A percentile compares a stretch with the other conserved stretches of the same genome.
Conservation (phyloP, 768 basidiomycete genomes). For the Amanita pseudoporphyria region DNA sequence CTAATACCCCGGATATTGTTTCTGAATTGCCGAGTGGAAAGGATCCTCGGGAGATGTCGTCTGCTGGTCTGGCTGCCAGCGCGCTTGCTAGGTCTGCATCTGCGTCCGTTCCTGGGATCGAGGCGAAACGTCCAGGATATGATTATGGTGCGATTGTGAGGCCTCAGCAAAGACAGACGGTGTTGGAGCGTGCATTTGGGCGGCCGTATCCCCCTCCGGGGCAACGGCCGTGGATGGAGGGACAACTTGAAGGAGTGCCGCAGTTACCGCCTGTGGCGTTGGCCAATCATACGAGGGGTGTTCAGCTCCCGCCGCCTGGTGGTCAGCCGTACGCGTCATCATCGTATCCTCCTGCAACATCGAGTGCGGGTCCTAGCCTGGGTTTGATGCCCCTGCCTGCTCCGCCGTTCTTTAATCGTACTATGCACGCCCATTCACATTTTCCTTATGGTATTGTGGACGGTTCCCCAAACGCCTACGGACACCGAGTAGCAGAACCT, state of each 20-base stretch:
- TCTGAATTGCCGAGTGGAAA: not conserved
- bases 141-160: constrained; percentile 3
- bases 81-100: not conserved
- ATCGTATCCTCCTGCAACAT: too few relatives aligned
- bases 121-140: not conserved
- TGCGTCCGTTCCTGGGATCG: not conserved
- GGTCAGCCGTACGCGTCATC: not conserved
- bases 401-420: too few relatives aligned
- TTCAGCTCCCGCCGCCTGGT: not conserved
- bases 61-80: not conserved
- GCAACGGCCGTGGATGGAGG: not conserved
- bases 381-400: too few relatives aligned
- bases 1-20: too few relatives aligned
- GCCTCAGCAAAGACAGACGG: not conserved
- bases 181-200: not conserved
- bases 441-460: too few relatives aligned
- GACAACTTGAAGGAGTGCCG: too few relatives aligned
- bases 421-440: too few relatives aligned
- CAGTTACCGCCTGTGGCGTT: not conserved
- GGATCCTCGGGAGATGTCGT: not conserved
- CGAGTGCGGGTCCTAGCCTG: too few relatives aligned
- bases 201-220: not conserved
- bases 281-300: not conserved
- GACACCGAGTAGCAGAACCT: not conserved
- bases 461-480: not conserved